Percentiles rank a stretch among this genome's conserved stretches.
phyloP scores from a whole-genome alignment of 257 asterid genomes.

The Cinchona pubescens region DNA sequence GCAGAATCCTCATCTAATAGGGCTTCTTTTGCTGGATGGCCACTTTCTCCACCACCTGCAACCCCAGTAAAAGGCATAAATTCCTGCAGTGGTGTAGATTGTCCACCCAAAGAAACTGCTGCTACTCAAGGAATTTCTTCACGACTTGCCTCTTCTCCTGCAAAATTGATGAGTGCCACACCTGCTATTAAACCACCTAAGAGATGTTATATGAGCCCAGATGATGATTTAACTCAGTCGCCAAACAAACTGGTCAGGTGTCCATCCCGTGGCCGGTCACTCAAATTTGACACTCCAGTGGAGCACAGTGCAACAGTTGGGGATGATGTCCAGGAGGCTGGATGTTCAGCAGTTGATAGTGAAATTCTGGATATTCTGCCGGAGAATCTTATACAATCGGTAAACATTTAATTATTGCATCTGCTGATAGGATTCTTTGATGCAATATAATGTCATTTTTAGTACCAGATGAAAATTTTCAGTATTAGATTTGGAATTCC shows the following conservation, averaged over 20 bases:
- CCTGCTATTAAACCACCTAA: conserved; percentile 58
- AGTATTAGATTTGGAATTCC: background rate
- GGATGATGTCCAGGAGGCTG: conserved; percentile 24
- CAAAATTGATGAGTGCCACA: conserved; percentile 57
- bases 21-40: background rate
- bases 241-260: conserved; percentile 60
- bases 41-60: conserved; percentile 25
- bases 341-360: conserved; percentile 24
- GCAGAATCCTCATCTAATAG: background rate
- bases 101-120: conserved; percentile 26
- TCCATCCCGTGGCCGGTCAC: conserved; percentile 61
- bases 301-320: conserved; percentile 36
- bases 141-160: conserved; percentile 47
- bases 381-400: conserved; percentile 59
- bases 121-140: conserved; percentile 46
- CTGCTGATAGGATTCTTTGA: background rate
- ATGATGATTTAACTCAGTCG: conserved; percentile 37
- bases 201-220: conserved; percentile 73
- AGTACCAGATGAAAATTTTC: background rate
- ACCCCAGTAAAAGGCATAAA: conserved; percentile 53
- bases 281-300: conserved; percentile 71
- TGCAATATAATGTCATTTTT: background rate
- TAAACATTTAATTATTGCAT: conserved; percentile 22
- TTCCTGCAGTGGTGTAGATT: conserved; percentile 20
- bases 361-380: conserved; percentile 58